Percentiles rank a stretch among this genome's conserved stretches.
These are phyloP conservation scores for Podochytrium sp. DNA, from an alignment of 192 early-diverging fungal species.

Conservation along the genomic window DNA sequence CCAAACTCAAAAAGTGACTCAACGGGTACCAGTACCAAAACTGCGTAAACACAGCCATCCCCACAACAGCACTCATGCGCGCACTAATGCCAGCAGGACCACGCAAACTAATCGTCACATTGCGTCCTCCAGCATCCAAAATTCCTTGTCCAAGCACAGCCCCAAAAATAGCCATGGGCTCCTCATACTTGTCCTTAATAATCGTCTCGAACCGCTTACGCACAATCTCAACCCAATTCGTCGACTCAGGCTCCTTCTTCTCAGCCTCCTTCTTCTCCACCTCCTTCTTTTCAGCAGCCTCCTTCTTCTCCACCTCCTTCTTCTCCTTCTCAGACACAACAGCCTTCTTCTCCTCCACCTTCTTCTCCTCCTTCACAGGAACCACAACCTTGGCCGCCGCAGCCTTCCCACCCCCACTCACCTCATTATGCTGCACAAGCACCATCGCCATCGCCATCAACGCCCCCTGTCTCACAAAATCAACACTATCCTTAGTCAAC, in stretches of 20 bases:
- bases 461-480: slow-evolving; percentile 97
- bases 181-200: slow-evolving; percentile 91
- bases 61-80: slow-evolving; percentile 96
- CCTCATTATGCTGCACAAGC: slow-evolving; percentile 93
- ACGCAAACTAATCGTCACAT: slow-evolving; percentile 92
- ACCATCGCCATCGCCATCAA: slow-evolving; percentile 95
- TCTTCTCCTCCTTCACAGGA: not conserved
- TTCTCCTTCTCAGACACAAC: not conserved
- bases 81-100: slow-evolving; percentile 80
- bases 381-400: not conserved
- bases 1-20: slow-evolving; percentile 91
- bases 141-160: slow-evolving; percentile 96
- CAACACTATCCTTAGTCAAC: slow-evolving; percentile 95
- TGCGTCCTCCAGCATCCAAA: slow-evolving; percentile 97
- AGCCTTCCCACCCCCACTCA: slow-evolving; percentile 67
- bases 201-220: slow-evolving; percentile 87
- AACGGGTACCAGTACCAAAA: slow-evolving; percentile 99
- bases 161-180: slow-evolving; percentile 93
- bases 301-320: slow-evolving; percentile 8
- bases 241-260: slow-evolving; percentile 2
- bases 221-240: slow-evolving; percentile 66
- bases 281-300: not conserved
- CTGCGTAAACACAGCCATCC: slow-evolving; percentile 97
- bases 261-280: slow-evolving; percentile 1
- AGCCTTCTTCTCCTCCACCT: not conserved